Evolutionary conservation across 1,284 basidiomycete species (phyloP).

Genomic region (Rhodotorula glutinis): DNA sequence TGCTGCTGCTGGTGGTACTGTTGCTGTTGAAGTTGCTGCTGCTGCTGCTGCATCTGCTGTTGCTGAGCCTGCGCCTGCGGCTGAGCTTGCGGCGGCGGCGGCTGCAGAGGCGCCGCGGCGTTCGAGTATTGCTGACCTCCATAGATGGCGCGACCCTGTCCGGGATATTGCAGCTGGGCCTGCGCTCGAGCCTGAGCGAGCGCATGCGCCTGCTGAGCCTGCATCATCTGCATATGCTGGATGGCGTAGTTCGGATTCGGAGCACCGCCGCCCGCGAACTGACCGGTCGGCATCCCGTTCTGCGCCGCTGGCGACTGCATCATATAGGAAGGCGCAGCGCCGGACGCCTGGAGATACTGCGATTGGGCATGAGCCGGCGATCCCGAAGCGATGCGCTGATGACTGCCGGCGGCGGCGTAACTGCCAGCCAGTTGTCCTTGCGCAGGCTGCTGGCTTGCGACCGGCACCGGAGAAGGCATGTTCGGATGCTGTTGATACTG

Average conservation of each 20-base stretch:
- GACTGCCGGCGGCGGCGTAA: not conserved
- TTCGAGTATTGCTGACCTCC: not conserved
- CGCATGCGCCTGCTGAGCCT: not conserved
- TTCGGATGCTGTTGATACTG: conserved; percentile 1
- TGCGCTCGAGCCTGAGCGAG: not conserved
- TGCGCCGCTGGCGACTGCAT: not conserved
- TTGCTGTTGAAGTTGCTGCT: not conserved
- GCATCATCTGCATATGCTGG: not conserved
- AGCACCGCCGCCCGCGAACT: too few relatives aligned
- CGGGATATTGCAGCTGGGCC: not conserved
- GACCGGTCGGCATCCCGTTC: not conserved
- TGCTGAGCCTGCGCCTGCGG: conserved; percentile 14
- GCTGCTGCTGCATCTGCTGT: conserved; percentile 17
- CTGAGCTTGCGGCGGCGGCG: conserved; percentile 4
- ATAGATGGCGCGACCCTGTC: not conserved
- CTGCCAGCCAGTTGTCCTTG: not conserved
- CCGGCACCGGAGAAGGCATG: too few relatives aligned
- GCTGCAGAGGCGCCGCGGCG: not conserved
- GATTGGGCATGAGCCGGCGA: not conserved
- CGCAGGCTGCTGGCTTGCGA: too few relatives aligned
- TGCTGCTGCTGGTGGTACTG: not conserved
- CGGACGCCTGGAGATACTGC: not conserved
- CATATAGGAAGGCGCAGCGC: not conserved
- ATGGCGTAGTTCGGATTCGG: not conserved
- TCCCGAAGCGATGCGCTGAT: conserved; percentile 19